Percentiles rank a stretch among this genome's conserved stretches.
Evolutionary conservation across 1,139 yeast species (phyloP).

Genomic region (Blastobotrys elegans): DNA sequence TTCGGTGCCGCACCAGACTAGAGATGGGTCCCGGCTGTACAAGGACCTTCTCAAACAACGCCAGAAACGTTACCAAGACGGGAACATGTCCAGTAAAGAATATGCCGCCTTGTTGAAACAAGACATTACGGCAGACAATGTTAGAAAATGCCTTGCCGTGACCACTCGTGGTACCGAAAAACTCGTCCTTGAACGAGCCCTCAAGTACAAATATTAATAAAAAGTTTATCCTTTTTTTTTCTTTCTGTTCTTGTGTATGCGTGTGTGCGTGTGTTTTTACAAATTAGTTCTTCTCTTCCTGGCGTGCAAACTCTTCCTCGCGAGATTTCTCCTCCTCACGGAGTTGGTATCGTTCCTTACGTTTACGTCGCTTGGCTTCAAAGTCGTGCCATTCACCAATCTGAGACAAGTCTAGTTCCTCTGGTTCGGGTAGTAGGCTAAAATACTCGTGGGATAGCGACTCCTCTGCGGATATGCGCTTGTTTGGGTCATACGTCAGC

Average conservation of each 20-base stretch:
- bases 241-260: slow-evolving; percentile 1
- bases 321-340: slow-evolving; percentile 3
- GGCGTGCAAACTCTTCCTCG: background rate
- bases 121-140: slow-evolving; percentile 5
- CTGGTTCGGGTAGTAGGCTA: slow-evolving; percentile 58
- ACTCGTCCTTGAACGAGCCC: slow-evolving; percentile 29
- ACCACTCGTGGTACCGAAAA: slow-evolving; percentile 34
- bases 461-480: slow-evolving; percentile 55
- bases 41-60: slow-evolving; percentile 24
- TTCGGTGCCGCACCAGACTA: slow-evolving; percentile 15
- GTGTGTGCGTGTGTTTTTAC: background rate
- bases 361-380: slow-evolving; percentile 80
- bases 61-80: slow-evolving; percentile 29
- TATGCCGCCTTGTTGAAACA: slow-evolving; percentile 23
- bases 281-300: background rate
- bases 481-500: slow-evolving; percentile 61
- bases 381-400: slow-evolving; percentile 96
- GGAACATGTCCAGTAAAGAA: slow-evolving; percentile 27
- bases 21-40: slow-evolving; percentile 18
- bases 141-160: slow-evolving; percentile 23
- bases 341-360: slow-evolving; percentile 42
- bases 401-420: slow-evolving; percentile 46
- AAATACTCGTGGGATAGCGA: slow-evolving; percentile 70
- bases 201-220: slow-evolving; percentile 4
- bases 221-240: background rate